These are phyloP conservation scores for Mycena venus DNA, from an alignment of 768 basidiomycete species.

Conservation along the genomic window DNA sequence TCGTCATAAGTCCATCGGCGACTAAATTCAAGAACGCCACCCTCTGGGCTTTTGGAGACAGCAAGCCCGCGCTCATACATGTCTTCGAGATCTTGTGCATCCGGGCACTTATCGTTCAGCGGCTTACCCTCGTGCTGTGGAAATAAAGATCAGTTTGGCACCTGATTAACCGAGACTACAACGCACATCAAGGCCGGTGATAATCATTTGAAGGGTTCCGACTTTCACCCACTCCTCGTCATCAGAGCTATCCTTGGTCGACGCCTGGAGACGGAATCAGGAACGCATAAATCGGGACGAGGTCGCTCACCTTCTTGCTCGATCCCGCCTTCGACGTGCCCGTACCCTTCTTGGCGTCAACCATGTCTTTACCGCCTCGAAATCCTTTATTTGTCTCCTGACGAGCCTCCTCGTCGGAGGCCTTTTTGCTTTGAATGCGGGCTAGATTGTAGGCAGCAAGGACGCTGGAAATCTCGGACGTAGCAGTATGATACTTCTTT, in stretches of 20 bases:
- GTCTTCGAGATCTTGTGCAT: not conserved
- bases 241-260: not conserved
- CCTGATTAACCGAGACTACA: not conserved
- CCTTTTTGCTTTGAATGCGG: not conserved
- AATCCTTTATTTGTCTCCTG: not conserved
- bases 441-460: not conserved
- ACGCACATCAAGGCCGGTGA: not conserved
- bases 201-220: not conserved
- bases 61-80: not conserved
- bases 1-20: not conserved
- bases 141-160: not conserved
- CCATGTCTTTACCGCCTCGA: not conserved
- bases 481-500: not conserved
- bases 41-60: not conserved
- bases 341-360: not conserved
- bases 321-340: not conserved
- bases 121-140: not conserved
- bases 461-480: not conserved
- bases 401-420: not conserved
- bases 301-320: not conserved
- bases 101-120: not conserved
- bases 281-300: too few relatives aligned
- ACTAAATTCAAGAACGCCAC: not conserved
- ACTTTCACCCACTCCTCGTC: not conserved
- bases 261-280: not conserved